Evolutionary conservation across 78 protist species (phyloP), one percentile per base, ranked within the genome.

Genomic region (slime mould (Dictyostelium discoideum)): DNA sequence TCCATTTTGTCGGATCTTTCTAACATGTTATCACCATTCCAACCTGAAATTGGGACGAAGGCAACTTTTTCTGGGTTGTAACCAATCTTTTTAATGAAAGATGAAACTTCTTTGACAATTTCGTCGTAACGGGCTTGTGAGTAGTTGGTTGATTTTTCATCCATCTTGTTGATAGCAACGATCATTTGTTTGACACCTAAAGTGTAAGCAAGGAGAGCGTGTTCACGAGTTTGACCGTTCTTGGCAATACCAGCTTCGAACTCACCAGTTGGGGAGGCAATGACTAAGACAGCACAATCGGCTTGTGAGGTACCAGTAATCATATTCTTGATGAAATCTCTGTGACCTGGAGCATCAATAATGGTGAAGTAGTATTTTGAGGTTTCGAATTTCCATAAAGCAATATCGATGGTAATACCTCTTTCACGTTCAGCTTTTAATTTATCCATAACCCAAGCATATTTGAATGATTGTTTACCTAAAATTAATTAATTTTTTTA

Each of bases 331-430:
- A 99, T 98, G 99, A 98, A 99, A 87, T 99, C 99, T 1, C 99
- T 50, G 93, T 99, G 99, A 57, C 99, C 99, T 44, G 99, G 99
- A 94, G 99, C 99, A 88, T 99, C 99, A 84, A 99, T 99, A 97
- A 99, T 97, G 96, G 99, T 99, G 99, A 96, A 98, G 97, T 97
- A 95, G 98, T 96, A 98, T 97, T 98, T 99, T 85, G 32, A 69
- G 92, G 99, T 99, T 94, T 98, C 98, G 99, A 99, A 99, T 98
- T 99, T 98, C 99, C 98, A 97, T 94, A 98, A 97, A 93, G 99
- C 97, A 69, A 95, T 95, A 79, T 98, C 99, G 86, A 98, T 98
- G 98, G 99, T 98, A 96, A 98, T 98, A 93, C 99, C 99, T 89
- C 98, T 85, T 85, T 97, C 97, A 37, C 99, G 98, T 96, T 99